Evolutionary conservation across 1,284 basidiomycete species (phyloP).

Genomic region (Papiliotrema nemorosa): DNA sequence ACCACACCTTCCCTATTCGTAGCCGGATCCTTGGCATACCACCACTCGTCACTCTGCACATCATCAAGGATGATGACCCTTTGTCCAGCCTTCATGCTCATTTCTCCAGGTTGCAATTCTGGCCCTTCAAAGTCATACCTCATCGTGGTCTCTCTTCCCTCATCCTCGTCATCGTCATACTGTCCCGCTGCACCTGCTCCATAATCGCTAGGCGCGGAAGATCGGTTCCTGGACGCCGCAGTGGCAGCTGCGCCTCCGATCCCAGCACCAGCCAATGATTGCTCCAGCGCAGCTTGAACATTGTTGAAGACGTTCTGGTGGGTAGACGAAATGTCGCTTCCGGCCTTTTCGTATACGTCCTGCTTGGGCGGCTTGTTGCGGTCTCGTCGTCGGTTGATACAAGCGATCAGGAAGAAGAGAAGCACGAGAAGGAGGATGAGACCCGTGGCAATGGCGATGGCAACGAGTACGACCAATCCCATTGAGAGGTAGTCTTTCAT

Average conservation of each 20-base stretch:
- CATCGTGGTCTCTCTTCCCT: conserved; percentile 45
- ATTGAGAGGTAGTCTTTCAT: conserved; percentile 74
- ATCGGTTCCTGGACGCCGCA: conserved; percentile 6
- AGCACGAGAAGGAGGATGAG: conserved; percentile 90
- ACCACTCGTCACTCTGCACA: conserved; percentile 64
- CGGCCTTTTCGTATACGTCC: conserved; percentile 60
- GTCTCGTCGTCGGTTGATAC: conserved; percentile 55
- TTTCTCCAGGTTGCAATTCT: conserved; percentile 41
- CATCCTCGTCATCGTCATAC: conserved; percentile 54
- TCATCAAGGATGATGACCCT: conserved; percentile 39
- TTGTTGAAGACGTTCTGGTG: conserved; percentile 75
- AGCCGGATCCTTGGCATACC: conserved; percentile 76
- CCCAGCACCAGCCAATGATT: conserved; percentile 37
- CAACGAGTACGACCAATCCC: conserved; percentile 92
- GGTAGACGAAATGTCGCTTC: conserved; percentile 52
- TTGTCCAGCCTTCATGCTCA: conserved; percentile 43
- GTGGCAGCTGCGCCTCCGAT: conserved; percentile 56
- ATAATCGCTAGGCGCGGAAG: conserved; percentile 10
- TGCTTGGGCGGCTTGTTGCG: conserved; percentile 25
- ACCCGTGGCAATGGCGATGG: conserved; percentile 92
- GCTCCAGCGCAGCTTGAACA: conserved; percentile 72
- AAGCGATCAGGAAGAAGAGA: conserved; percentile 78
- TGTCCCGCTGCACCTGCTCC: conserved; percentile 52
- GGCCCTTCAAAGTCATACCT: conserved; percentile 42
- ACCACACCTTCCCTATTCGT: conserved; percentile 80